Evolutionary conservation across 257 asterid genomes (phyloP).

Genomic region (Solanum sparsipilum): DNA sequence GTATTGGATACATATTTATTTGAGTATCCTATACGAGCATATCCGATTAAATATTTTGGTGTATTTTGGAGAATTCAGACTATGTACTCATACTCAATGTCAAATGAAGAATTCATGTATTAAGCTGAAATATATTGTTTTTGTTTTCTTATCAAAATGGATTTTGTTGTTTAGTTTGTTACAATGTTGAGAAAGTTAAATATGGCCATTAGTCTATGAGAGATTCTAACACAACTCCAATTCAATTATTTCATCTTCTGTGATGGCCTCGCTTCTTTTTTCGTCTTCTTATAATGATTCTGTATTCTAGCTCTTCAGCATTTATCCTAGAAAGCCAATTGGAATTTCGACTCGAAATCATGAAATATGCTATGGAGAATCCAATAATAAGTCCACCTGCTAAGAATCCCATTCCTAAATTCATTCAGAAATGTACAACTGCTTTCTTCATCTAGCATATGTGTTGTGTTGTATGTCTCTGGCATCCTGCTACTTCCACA

Average conservation of each 20-base stretch:
- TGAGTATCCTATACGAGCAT: background rate
- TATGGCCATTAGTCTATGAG: background rate
- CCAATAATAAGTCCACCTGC: constrained; percentile 7
- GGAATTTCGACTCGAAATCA: background rate
- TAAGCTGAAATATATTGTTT: background rate
- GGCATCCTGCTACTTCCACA: background rate
- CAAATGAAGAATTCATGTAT: background rate
- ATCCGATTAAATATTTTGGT: background rate
- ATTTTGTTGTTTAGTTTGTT: background rate
- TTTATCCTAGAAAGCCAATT: background rate
- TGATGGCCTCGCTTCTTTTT: background rate
- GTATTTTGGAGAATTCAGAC: background rate
- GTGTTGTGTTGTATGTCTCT: background rate
- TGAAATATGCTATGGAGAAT: background rate
- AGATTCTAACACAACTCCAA: background rate
- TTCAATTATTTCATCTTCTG: background rate
- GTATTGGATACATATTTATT: background rate
- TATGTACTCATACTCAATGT: background rate
- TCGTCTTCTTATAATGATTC: background rate
- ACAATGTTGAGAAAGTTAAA: background rate
- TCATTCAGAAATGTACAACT: background rate
- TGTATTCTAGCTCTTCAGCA: background rate
- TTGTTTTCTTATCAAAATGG: background rate
- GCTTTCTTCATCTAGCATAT: background rate
- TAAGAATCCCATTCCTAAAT: background rate